A percentile compares a stretch with the other conserved stretches of the same genome.
These are phyloP conservation scores for Clarireedia sp. DNA, from an alignment of 2,329 filamentous ascomycete genomes.

Conservation along the genomic window DNA sequence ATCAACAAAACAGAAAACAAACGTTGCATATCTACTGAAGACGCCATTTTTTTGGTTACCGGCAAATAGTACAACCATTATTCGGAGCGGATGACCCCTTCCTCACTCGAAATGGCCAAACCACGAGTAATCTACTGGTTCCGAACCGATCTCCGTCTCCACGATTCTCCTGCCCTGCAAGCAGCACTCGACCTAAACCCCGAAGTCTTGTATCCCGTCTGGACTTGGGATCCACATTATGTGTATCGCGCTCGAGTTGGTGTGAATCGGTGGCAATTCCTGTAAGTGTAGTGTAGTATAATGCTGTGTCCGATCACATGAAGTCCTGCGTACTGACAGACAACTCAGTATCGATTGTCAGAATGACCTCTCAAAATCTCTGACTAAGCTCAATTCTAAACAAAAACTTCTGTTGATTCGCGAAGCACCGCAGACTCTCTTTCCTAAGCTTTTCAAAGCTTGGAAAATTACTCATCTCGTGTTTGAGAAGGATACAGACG, in stretches of 20 bases:
- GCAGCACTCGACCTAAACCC: slow-evolving; percentile 65
- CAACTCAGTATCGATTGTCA: slow-evolving; percentile 59
- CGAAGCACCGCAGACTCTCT: slow-evolving; percentile 62
- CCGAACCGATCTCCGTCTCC: slow-evolving; percentile 67
- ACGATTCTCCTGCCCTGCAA: slow-evolving; percentile 67
- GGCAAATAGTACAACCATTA: too few relatives aligned
- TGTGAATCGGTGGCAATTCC: slow-evolving; percentile 66
- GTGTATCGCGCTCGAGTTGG: slow-evolving; percentile 65
- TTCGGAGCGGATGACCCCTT: too few relatives aligned
- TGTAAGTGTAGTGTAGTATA: slow-evolving; percentile 35
- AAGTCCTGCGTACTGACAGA: neutral
- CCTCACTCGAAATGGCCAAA: slow-evolving; percentile 23
- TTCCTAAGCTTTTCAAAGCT: slow-evolving; percentile 63
- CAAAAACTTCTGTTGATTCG: slow-evolving; percentile 66
- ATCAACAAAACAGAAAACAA: too few relatives aligned
- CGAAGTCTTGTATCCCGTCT: slow-evolving; percentile 63
- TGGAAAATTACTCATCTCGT: slow-evolving; percentile 71
- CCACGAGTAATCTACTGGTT: slow-evolving; percentile 69
- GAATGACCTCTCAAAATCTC: slow-evolving; percentile 57
- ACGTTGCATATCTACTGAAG: too few relatives aligned
- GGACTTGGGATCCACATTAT: slow-evolving; percentile 77
- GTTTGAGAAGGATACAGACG: slow-evolving; percentile 72
- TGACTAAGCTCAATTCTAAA: slow-evolving; percentile 60
- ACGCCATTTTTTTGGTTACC: too few relatives aligned
- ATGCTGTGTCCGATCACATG: neutral